Base-by-base conservation (phyloP, 257 asterid species). In the Nicotiana noctiflora region DNA sequence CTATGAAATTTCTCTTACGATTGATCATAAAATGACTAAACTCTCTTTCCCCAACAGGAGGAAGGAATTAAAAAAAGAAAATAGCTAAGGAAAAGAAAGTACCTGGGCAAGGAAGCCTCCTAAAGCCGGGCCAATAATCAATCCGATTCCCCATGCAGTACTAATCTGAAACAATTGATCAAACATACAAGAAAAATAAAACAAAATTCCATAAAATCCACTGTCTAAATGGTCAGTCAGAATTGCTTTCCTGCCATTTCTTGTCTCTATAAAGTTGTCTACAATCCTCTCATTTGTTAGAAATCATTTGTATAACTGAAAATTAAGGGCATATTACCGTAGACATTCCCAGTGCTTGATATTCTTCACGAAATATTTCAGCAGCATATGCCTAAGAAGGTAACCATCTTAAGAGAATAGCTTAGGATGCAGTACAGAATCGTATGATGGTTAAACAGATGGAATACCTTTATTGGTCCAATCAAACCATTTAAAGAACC, bases 51-150 rank as follows among this genome's bases (percentile, higher is more conserved):
- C 6, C 3, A 60, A 23, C 65, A 60, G 32, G 17, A 60, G 11
- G 32, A 60, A n/a, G 55, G 76, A 67, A 4, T n/a, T 10, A 68
- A n/a, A 68, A 68, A 68, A 70, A 70, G 60, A 2, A 46, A 57
- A 57, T 57, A n/a, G 5, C 63, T 57, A 40, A 27, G n/a, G n/a
- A 44, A 79, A 52, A 29, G 40, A 80, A 80, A 80, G 70, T 84
- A 92, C 95, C 97, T 90, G 94, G 84, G 95, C 93, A 76, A 92
- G 93, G 84, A 68, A 92, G 55, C 97, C 97, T 65, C 94, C 97
- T 80, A 92, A 62, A 81, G 94, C 93, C 77, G 97, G 97, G 68
- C 97, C 97, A 51, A 92, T 87, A 79, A 92, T 86, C 75, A 92
- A 83, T 79, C 94, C 94, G 60, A 88, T 84, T 77, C 94, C 97